Conservation (phyloP, 2,329 filamentous ascomycete species). For the Exophiala dermatitidis region DNA sequence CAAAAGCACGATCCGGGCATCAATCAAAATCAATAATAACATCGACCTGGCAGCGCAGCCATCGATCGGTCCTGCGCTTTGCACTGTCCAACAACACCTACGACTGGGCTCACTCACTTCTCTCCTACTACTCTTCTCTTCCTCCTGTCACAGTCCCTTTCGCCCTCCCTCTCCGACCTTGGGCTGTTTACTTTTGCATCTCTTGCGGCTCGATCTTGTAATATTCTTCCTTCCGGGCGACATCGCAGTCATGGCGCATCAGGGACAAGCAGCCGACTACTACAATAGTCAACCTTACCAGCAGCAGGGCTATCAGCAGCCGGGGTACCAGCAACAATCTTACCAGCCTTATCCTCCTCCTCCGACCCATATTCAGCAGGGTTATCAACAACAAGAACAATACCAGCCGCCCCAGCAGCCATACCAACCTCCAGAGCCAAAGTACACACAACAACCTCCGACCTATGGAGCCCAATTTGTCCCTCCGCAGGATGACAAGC, state of each 20-base stretch:
- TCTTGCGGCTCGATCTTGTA: neutral
- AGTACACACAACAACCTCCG: constrained; percentile 30
- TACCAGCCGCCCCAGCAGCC: constrained; percentile 10
- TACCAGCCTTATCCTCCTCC: constrained; percentile 14
- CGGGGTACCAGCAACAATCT: constrained; percentile 20
- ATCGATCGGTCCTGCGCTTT: neutral
- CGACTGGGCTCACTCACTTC: neutral
- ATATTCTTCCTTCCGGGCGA: neutral
- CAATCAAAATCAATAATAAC: too few species aligned
- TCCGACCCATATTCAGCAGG: constrained; percentile 4
- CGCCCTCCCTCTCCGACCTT: neutral
- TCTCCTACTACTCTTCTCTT: neutral
- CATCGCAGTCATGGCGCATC: constrained; percentile 22
- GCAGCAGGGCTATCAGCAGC: constrained; percentile 16
- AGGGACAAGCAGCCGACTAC: constrained; percentile 26
- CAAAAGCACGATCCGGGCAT: too few species aligned
- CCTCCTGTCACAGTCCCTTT: neutral
- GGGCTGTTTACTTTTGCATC: neutral
- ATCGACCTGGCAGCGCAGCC: neutral
- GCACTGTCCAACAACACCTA: neutral
- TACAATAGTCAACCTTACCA: constrained; percentile 20
- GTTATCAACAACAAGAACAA: constrained; percentile 11
- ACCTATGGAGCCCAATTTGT: constrained; percentile 36
- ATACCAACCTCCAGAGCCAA: constrained; percentile 18
- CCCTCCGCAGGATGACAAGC: constrained; percentile 40